Percentiles rank a stretch among this genome's conserved stretches.
phyloP scores from a whole-genome alignment of 768 basidiomycete genomes.

The Calvatia gigantea region DNA sequence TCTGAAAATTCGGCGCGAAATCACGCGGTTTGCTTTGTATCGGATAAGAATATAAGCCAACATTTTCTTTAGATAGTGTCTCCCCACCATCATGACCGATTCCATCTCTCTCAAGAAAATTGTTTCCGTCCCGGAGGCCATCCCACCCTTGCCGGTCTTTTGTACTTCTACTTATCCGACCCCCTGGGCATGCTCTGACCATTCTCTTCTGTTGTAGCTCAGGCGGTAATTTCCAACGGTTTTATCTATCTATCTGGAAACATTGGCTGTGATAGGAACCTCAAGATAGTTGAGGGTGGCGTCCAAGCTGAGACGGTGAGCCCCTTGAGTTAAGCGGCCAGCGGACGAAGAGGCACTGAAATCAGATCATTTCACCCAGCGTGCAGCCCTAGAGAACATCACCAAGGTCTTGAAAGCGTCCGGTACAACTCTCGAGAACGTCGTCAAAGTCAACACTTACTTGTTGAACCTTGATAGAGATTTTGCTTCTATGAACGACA shows the following conservation, averaged over 20 bases:
- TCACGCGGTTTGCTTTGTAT: too few species aligned
- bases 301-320: slow-evolving; percentile 15
- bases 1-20: too few species aligned
- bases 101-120: slow-evolving; percentile 18
- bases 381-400: slow-evolving; percentile 36
- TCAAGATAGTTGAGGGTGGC: slow-evolving; percentile 15
- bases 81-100: slow-evolving; percentile 1
- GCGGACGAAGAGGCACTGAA: background rate
- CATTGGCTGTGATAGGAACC: slow-evolving; percentile 14
- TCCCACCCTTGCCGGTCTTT: slow-evolving; percentile 33
- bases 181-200: background rate
- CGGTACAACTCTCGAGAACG: slow-evolving; percentile 36
- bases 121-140: slow-evolving; percentile 27
- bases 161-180: slow-evolving; percentile 19
- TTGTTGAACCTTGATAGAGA: slow-evolving; percentile 33
- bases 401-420: slow-evolving; percentile 36
- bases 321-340: background rate
- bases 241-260: slow-evolving; percentile 16
- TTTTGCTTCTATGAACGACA: slow-evolving; percentile 36
- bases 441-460: slow-evolving; percentile 41
- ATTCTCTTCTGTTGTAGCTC: slow-evolving; percentile 24
- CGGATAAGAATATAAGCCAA: too few species aligned
- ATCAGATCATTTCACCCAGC: slow-evolving; percentile 20
- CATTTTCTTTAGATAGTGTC: background rate
- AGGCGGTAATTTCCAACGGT: slow-evolving; percentile 32